Evolutionary conservation across 805 yeast genomes (phyloP), one percentile per base, ranked within the genome.

Genomic region (Pichia sporocuriosa): DNA sequence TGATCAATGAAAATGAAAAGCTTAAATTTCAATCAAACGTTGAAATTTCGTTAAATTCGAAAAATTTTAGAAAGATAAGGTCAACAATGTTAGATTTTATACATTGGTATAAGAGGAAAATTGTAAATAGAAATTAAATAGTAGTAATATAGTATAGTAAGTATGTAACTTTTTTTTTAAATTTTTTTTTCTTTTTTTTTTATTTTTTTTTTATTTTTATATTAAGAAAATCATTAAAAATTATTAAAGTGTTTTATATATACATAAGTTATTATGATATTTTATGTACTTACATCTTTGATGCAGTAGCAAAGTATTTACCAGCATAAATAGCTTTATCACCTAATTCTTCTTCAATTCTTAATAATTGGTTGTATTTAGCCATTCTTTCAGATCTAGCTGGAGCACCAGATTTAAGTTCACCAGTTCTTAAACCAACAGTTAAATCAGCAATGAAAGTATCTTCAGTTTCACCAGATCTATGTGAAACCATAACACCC

Each of bases 401-500:
- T 67, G 97, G 97, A 67, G 98, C 97, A 82, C 98, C 98, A 58
- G 97, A 86, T 89, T 90, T 90, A 73, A 90, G 85, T 79, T 90
- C 97, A 69, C 97, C 98, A 56, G 95, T 62, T 82, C 97, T 87
- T 70, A 90, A 79, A 78, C 97, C 97, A 61, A 93, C 98, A 62
- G 87, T 76, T 67, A 90, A 79, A 73, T 90, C 97, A 65, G 98
- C 97, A 70, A 90, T 90, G 77, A 86, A 82, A 63, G 94, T 83
- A 74, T 93, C 98, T 77, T 93, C 98, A 57, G 97, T 89, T 80
- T 90, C 98, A 76, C 98, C 98, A 60, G 97, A 89, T 82, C 98
- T 88, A 87, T 90, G 98, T 63, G 97, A 89, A 62, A 93, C 97
- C 97, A 90, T 89, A 66, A 89, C 96, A 79, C 97, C 97, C 98